Evolutionary conservation across 441 rosid species (phyloP).

Genomic region (Melastoma candidum): DNA sequence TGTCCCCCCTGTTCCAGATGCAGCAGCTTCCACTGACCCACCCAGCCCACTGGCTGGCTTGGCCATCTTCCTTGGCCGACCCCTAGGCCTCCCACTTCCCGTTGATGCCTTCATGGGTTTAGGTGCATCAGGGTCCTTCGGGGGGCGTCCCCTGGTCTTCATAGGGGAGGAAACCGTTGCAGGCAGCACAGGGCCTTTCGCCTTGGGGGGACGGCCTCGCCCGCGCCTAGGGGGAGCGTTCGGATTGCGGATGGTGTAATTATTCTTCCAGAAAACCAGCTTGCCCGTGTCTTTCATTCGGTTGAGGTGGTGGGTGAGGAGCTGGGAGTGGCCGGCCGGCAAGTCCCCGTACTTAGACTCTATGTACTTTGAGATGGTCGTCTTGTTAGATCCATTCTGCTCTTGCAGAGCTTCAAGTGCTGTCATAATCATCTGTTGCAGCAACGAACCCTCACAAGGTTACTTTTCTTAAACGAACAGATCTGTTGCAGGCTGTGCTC

Average conservation of each 20-base stretch:
- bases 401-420: slow-evolving; percentile 48
- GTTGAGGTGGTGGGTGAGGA: slow-evolving; percentile 44
- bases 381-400: slow-evolving; percentile 47
- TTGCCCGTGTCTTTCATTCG: slow-evolving; percentile 52
- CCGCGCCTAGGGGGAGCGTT: slow-evolving; percentile 59
- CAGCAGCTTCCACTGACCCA: slow-evolving; percentile 16
- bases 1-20: slow-evolving; percentile 5
- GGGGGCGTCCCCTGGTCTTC: slow-evolving; percentile 50
- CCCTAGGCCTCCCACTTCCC: slow-evolving; percentile 47
- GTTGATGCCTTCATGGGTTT: slow-evolving; percentile 27
- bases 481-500: no score
- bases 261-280: slow-evolving; percentile 52
- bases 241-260: slow-evolving; percentile 44
- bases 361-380: slow-evolving; percentile 45
- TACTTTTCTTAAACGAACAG: no score
- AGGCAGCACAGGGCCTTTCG: slow-evolving; percentile 24
- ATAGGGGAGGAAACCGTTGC: slow-evolving; percentile 7
- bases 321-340: slow-evolving; percentile 37
- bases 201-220: slow-evolving; percentile 65
- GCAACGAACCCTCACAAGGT: no score
- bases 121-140: slow-evolving; percentile 46
- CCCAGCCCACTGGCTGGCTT: slow-evolving; percentile 37
- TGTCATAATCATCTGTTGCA: slow-evolving; percentile 38
- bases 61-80: slow-evolving; percentile 57
- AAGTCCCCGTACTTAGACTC: slow-evolving; percentile 49